These are phyloP conservation scores for Scortechinia acanthostroma DNA, from an alignment of 2,329 filamentous ascomycete species.

Conservation along the genomic window DNA sequence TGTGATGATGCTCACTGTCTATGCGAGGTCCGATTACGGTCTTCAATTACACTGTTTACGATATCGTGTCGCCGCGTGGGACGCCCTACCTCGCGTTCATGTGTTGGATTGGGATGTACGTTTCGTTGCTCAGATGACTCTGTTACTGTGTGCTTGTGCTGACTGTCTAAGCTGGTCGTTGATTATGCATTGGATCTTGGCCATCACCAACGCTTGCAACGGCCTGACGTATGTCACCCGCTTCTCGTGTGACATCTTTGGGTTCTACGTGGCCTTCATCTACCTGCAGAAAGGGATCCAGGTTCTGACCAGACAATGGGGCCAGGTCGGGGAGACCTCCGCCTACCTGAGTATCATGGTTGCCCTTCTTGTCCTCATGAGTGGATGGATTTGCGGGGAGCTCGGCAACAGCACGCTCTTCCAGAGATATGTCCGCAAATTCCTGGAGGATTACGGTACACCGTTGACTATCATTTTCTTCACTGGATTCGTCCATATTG, in stretches of 20 bases:
- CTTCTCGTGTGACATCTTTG: constrained; percentile 63
- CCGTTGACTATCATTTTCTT: constrained; percentile 57
- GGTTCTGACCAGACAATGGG: constrained; percentile 53
- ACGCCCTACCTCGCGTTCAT: constrained; percentile 61
- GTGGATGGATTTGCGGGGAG: constrained; percentile 49
- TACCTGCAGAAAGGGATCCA: constrained; percentile 63
- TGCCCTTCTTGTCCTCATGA: constrained; percentile 47
- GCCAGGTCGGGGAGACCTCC: constrained; percentile 24
- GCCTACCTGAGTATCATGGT: constrained; percentile 56
- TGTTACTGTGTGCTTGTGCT: constrained; percentile 3
- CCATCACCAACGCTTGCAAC: constrained; percentile 59
- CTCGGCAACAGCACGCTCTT: constrained; percentile 51
- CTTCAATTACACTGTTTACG: constrained; percentile 63
- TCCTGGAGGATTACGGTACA: constrained; percentile 60
- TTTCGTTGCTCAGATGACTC: constrained; percentile 4
- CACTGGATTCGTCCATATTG: constrained; percentile 58
- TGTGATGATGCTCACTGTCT: background rate
- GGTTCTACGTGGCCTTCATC: constrained; percentile 62
- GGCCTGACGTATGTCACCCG: constrained; percentile 55
- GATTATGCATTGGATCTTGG: constrained; percentile 57
- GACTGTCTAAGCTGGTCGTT: constrained; percentile 42
- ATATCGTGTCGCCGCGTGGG: constrained; percentile 51
- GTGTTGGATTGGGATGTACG: constrained; percentile 55
- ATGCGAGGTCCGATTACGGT: constrained; percentile 57
- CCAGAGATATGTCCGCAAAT: constrained; percentile 50